Evolutionary conservation across 2,329 filamentous ascomycete genomes (phyloP).

Genomic region (Pezicula carpinea): DNA sequence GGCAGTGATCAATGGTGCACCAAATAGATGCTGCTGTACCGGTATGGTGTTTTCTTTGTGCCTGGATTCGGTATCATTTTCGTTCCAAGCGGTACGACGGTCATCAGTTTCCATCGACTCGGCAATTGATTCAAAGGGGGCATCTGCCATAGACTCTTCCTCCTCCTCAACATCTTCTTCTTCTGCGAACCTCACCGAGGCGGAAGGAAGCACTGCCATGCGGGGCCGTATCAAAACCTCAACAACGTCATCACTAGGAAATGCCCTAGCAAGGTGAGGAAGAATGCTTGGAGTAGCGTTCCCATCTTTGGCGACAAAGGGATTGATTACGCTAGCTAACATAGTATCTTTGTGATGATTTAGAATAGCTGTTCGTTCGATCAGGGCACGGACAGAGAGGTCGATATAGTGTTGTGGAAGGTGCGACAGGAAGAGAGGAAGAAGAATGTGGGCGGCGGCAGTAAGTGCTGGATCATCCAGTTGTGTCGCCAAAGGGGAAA

Average conservation of each 20-base stretch:
- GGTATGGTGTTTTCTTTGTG: neutral
- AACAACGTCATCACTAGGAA: slow-evolving; percentile 57
- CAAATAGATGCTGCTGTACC: neutral
- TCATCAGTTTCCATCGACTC: slow-evolving; percentile 4
- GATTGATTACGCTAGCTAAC: slow-evolving; percentile 77
- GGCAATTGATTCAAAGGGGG: slow-evolving; percentile 10
- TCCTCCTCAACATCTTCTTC: slow-evolving; percentile 6
- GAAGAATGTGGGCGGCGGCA: slow-evolving; percentile 53
- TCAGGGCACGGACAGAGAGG: slow-evolving; percentile 65
- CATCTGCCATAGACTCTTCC: slow-evolving; percentile 16
- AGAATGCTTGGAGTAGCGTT: slow-evolving; percentile 68
- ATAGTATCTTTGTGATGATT: slow-evolving; percentile 66
- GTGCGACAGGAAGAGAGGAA: slow-evolving; percentile 57
- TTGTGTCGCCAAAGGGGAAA: slow-evolving; percentile 14
- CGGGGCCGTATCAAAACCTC: slow-evolving; percentile 62
- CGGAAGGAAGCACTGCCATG: slow-evolving; percentile 38
- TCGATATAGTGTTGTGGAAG: slow-evolving; percentile 64
- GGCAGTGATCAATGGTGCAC: neutral
- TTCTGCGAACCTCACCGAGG: slow-evolving; percentile 5
- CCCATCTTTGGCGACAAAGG: slow-evolving; percentile 59
- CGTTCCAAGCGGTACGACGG: neutral
- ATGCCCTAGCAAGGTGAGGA: slow-evolving; percentile 69
- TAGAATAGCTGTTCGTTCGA: slow-evolving; percentile 79
- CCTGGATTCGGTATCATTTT: neutral
- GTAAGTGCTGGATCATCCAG: slow-evolving; percentile 43